Conservation (phyloP, 768 basidiomycete species). For the Amanita rimosa region DNA sequence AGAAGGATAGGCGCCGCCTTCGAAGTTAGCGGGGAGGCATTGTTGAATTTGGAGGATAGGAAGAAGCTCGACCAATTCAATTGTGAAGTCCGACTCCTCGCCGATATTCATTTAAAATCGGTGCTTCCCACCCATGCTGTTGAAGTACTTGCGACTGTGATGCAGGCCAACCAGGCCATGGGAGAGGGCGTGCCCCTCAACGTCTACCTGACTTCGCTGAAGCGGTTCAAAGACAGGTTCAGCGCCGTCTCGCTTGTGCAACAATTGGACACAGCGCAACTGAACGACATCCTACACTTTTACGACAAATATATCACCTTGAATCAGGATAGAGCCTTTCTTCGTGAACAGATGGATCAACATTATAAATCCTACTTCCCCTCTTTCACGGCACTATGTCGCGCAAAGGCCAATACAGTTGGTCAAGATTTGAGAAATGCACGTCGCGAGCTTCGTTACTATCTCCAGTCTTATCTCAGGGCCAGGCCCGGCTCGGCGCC, state of each 20-base stretch:
- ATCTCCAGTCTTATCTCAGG: background rate
- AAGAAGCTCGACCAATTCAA: background rate
- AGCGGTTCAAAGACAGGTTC: conserved; percentile 6
- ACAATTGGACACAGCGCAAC: conserved; percentile 3
- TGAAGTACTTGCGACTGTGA: conserved; percentile 9
- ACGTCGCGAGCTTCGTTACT: background rate
- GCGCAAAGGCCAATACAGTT: background rate
- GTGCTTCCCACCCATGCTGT: conserved; percentile 7
- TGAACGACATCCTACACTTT: background rate
- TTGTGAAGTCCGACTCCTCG: background rate
- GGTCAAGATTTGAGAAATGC: background rate
- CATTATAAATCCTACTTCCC: background rate
- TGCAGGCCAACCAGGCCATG: conserved; percentile 5
- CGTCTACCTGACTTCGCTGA: conserved; percentile 8
- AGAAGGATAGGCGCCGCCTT: conserved; percentile 7
- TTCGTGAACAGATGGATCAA: background rate
- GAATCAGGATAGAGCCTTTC: background rate
- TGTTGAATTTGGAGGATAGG: background rate
- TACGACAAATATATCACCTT: conserved; percentile 5
- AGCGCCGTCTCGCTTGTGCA: conserved; percentile 1
- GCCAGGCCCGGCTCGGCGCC: background rate
- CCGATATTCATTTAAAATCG: background rate
- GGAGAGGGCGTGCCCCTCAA: conserved; percentile 10
- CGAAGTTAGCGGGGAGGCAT: conserved; percentile 6
- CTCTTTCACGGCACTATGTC: background rate